phyloP scores from a whole-genome alignment of 2,329 filamentous ascomycete genomes.

The Ilyonectria mors-panacis region DNA sequence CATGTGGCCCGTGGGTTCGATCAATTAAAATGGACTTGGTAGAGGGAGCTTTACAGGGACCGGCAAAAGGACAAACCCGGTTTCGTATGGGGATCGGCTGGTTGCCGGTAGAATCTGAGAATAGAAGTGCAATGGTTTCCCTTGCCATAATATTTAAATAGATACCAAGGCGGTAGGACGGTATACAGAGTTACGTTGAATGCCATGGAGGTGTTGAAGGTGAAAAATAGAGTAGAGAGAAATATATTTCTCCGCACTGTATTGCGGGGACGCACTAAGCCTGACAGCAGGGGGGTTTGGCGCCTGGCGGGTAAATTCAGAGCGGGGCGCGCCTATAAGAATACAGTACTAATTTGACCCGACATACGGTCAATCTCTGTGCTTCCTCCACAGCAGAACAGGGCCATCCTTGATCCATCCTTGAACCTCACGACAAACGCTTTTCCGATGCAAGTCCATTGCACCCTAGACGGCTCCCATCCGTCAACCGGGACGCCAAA shows the following conservation, averaged over 20 bases:
- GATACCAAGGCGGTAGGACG: neutral
- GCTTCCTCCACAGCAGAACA: neutral
- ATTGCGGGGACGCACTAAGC: neutral
- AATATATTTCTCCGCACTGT: neutral
- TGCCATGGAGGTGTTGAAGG: neutral
- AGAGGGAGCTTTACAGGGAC: neutral
- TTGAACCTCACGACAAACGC: neutral
- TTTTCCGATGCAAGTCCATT: neutral
- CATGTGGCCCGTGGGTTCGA: neutral
- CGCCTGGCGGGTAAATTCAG: constrained; percentile 1
- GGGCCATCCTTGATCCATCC: neutral
- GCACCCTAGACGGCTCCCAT: neutral
- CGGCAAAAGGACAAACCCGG: neutral
- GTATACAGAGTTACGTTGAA: neutral
- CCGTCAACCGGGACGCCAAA: neutral
- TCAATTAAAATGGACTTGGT: neutral
- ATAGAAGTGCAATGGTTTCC: no score
- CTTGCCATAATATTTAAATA: neutral
- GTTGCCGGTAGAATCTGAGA: neutral
- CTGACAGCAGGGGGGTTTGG: constrained; percentile 2
- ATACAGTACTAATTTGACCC: neutral
- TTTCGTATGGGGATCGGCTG: neutral
- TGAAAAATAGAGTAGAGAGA: neutral
- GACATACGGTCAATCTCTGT: neutral
- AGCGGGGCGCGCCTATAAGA: neutral